Base-by-base conservation (phyloP, 179 eudicot genomes). In the Gypsophila paniculata region DNA sequence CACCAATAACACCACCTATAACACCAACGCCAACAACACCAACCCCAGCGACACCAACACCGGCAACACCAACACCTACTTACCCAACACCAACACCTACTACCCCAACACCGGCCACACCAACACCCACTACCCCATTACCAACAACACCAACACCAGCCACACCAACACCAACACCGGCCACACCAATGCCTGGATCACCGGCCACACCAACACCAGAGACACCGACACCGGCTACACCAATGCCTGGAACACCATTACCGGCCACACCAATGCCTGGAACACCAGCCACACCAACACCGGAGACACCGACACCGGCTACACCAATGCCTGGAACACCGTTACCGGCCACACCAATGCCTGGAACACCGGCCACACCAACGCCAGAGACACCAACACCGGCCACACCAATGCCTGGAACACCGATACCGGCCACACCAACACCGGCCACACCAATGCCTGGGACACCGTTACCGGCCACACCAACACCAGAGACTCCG, bases 311-410 rank as follows among this genome's bases (percentile, higher is more conserved):
- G 3, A 26, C 46, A 36, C 46, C 66, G 9, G 10, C 18, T 26
- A 42, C 80, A 15, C 79, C 23, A 4, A 61, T 39, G 13, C n/a
- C 65, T 4, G 12, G 6, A 61, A 61, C 18, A n/a, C 66, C 66
- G n/a, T 34, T 48, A 61, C 65, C 65, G 6, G 10, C 44, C 2
- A 29, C 34, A 29, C 34, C 34, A 4, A 29, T 4, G 4, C 34
- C 34, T 29, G n/a, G n/a, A n/a, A n/a, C n/a, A 29, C 34, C 34
- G 4, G 2, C 34, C 34, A 29, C 34, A 29, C 34, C 34, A 29
- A 29, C 34, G 4, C 34, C 34, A 29, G 34, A 29, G 4, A 29
- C 34, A 29, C 34, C 34, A 4, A 29, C 34, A 29, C 34, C 34
- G 34, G 34, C 4, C 34, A 29, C 34, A 29, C 34, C 34, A 29